Conservation (phyloP, 495 filamentous ascomycete species). For the Amphirosellinia nigrospora region DNA sequence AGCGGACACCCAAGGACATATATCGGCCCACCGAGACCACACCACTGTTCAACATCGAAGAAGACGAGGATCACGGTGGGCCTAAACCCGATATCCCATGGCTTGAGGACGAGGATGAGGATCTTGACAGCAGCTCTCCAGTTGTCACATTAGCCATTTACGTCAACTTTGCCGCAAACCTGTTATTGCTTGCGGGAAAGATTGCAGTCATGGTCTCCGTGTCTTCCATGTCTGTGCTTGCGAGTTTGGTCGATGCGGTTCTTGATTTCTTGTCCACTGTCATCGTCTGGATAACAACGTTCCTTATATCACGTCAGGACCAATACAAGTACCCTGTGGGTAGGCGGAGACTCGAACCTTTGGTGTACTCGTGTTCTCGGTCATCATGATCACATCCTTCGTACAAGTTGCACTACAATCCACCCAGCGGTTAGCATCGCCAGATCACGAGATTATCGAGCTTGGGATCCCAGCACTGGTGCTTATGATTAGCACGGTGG, state of each 20-base stretch:
- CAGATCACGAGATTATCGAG: slow-evolving; percentile 71
- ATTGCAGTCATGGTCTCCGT: slow-evolving; percentile 79
- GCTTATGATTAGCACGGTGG: slow-evolving; percentile 83
- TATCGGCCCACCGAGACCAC: slow-evolving; percentile 78
- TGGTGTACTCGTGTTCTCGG: slow-evolving; percentile 80
- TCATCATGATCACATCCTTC: slow-evolving; percentile 89
- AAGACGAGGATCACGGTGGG: slow-evolving; percentile 38
- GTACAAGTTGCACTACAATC: slow-evolving; percentile 82
- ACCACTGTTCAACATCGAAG: slow-evolving; percentile 61
- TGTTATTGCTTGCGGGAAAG: slow-evolving; percentile 77
- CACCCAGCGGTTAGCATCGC: slow-evolving; percentile 65
- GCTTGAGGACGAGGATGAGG: slow-evolving; percentile 57
- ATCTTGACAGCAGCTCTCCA: slow-evolving; percentile 66
- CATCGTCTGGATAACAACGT: slow-evolving; percentile 86
- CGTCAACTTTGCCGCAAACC: slow-evolving; percentile 84
- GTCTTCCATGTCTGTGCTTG: slow-evolving; percentile 85
- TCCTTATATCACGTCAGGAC: slow-evolving; percentile 74
- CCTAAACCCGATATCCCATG: slow-evolving; percentile 57
- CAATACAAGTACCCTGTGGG: slow-evolving; percentile 85
- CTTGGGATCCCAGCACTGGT: slow-evolving; percentile 74
- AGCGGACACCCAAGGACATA: slow-evolving; percentile 79
- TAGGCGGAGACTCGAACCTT: slow-evolving; percentile 71
- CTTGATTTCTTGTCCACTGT: slow-evolving; percentile 87
- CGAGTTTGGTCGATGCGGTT: slow-evolving; percentile 85
- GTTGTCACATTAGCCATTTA: slow-evolving; percentile 83